Conservation (phyloP, 2,329 filamentous ascomycete genomes). For the Zymoseptoria ardabiliae region DNA sequence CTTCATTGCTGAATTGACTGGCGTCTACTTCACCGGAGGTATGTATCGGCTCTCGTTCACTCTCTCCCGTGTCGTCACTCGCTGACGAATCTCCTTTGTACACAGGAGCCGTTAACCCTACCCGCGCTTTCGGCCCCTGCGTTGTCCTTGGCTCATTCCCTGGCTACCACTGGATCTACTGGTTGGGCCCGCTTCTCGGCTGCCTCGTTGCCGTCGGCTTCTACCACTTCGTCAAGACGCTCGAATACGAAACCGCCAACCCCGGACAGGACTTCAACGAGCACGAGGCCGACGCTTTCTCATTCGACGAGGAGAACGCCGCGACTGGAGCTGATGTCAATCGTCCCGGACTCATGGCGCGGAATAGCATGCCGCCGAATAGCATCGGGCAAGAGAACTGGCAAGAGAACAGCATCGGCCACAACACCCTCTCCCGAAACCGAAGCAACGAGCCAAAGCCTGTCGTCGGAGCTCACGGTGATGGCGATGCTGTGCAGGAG, state of each 20-base stretch:
- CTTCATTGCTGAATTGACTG: slow-evolving; percentile 40
- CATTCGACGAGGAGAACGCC: slow-evolving; percentile 32
- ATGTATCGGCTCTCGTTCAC: neutral
- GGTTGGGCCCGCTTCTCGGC: slow-evolving; percentile 42
- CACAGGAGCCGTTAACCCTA: slow-evolving; percentile 40
- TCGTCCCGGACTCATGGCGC: neutral
- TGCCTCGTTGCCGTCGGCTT: slow-evolving; percentile 41
- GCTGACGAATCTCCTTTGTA: neutral
- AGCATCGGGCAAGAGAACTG: neutral
- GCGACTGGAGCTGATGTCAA: slow-evolving; percentile 2
- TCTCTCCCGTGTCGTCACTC: neutral
- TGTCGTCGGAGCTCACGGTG: neutral
- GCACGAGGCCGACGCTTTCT: slow-evolving; percentile 32
- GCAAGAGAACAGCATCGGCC: neutral
- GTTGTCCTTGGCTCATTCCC: slow-evolving; percentile 38
- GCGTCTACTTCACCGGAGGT: slow-evolving; percentile 41
- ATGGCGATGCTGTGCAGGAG: neutral
- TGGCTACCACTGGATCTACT: slow-evolving; percentile 46
- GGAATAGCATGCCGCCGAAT: neutral
- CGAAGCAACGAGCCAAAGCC: neutral
- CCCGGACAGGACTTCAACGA: slow-evolving; percentile 43
- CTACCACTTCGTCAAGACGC: slow-evolving; percentile 42
- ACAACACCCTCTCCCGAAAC: neutral
- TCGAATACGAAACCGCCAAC: slow-evolving; percentile 46
- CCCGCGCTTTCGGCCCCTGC: slow-evolving; percentile 43